Base-by-base conservation (phyloP, 1,284 basidiomycete species). In the Rhodotorula glutinis region DNA sequence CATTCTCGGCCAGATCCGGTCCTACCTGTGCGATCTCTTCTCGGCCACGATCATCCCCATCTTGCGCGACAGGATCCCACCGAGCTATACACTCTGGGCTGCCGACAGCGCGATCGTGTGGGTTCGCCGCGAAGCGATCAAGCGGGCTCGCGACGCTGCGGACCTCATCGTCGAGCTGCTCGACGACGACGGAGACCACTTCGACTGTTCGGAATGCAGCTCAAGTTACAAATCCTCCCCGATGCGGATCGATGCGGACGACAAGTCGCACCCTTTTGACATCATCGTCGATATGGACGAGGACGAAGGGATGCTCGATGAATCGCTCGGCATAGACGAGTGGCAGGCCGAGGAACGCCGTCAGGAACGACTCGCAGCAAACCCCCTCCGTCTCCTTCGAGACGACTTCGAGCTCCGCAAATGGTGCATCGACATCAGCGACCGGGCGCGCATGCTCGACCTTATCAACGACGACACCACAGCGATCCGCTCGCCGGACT, bases 21-120 rank as follows among this genome's bases (percentile, higher is more conserved):
- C n/a, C 2, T 65, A 66, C 30, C 65, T 73, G 53, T 27, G 57
- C 57, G 57, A 66, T 44, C 61, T 71, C 14, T 63, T 73, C 43
- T 17, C 62, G 10, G 29, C 16, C 19, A 54, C 44, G 2, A 41
- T 73, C 49, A 40, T 61, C 19, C 64, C 64, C 1, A 38, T 40
- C 8, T 57, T 73, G 27, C 61, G 46, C 38, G 46, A 59, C 4
- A 10, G 16, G 1, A 21, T 66, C 2, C 44, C 64, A 0, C 52
- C 66, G 11, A 71, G 56, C 5, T 73, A 67, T 57, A 2, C 57
- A 8, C 46, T 68, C 14, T 71, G 71, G 71, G 43, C 43, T 0
- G 52, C 47, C 33, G 60, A 62, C 5, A n/a, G 51, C n/a, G 69
- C 66, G 10, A 57, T 55, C n/a, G 29, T 46, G 7, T 71, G 62